Evolutionary conservation across 2,329 filamentous ascomycete species (phyloP).

Genomic region (Hypoxylon sp.): DNA sequence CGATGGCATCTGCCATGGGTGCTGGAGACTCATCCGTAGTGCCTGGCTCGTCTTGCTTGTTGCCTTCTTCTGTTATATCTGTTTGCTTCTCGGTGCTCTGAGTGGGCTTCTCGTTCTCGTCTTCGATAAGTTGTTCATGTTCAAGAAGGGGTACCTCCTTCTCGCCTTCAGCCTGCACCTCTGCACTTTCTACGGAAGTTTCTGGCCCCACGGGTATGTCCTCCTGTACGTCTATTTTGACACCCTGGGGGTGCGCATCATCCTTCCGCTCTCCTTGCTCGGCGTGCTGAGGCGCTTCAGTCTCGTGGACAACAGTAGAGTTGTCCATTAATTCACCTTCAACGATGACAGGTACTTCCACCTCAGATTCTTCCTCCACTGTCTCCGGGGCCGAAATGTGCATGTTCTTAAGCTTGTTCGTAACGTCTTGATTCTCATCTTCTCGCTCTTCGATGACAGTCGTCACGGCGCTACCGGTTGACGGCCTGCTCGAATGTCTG

Average conservation of each 20-base stretch:
- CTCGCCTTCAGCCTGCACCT: conserved; percentile 36
- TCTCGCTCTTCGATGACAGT: conserved; percentile 89
- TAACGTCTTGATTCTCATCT: conserved; percentile 71
- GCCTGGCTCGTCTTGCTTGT: conserved; percentile 2
- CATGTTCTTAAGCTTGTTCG: conserved; percentile 63
- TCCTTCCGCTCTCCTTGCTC: conserved; percentile 36
- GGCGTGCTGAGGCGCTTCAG: conserved; percentile 41
- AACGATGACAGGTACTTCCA: conserved; percentile 59
- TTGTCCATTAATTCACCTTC: conserved; percentile 56
- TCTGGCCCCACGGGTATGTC: conserved; percentile 44
- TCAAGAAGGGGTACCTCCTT: conserved; percentile 46
- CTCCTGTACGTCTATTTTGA: conserved; percentile 45
- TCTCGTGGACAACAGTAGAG: conserved; percentile 27
- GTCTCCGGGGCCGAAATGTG: conserved; percentile 69
- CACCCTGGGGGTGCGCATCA: conserved; percentile 33
- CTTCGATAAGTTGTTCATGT: conserved; percentile 47
- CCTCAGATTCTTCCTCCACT: conserved; percentile 67
- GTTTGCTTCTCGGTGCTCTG: conserved; percentile 48
- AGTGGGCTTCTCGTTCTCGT: conserved; percentile 47
- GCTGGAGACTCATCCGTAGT: conserved; percentile 12
- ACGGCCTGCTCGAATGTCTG: conserved; percentile 85
- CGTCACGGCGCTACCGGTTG: conserved; percentile 81
- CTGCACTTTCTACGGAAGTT: conserved; percentile 34
- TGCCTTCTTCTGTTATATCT: conserved; percentile 30
- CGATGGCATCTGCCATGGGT: conserved; percentile 13